Percentiles rank a stretch among this genome's conserved stretches.
Evolutionary conservation across 768 basidiomycete genomes (phyloP).

Genomic region (Mycena maculata): DNA sequence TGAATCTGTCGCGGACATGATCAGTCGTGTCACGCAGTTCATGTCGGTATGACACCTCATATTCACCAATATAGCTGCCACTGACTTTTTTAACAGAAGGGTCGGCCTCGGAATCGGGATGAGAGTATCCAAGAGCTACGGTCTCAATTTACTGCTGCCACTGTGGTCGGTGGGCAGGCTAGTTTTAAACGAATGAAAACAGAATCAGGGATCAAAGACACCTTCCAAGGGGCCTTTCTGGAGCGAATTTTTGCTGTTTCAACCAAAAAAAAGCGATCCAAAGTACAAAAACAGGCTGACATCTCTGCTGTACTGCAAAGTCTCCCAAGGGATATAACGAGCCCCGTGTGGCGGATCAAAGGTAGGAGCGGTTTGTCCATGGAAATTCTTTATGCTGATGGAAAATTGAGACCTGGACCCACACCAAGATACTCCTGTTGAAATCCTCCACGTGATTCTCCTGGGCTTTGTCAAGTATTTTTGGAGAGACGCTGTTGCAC

Average conservation of each 20-base stretch:
- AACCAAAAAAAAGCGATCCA: background rate
- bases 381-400: background rate
- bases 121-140: background rate
- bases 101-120: background rate
- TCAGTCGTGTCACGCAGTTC: constrained; percentile 37
- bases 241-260: background rate
- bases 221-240: background rate
- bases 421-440: constrained; percentile 34
- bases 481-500: constrained; percentile 54
- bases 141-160: background rate
- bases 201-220: background rate
- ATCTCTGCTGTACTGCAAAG: background rate
- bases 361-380: background rate
- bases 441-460: constrained; percentile 39
- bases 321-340: background rate
- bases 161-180: background rate
- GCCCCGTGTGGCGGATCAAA: background rate
- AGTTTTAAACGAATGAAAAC: background rate
- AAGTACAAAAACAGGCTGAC: background rate
- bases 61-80: background rate
- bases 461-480: constrained; percentile 44
- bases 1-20: constrained; percentile 24
- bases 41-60: constrained; percentile 9
- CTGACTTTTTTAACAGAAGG: background rate
- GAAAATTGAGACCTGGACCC: constrained; percentile 33